Evolutionary conservation across 177 flowering plant species (phyloP), one percentile per base, ranked within the genome.

Genomic region (Vitis hybrid): DNA sequence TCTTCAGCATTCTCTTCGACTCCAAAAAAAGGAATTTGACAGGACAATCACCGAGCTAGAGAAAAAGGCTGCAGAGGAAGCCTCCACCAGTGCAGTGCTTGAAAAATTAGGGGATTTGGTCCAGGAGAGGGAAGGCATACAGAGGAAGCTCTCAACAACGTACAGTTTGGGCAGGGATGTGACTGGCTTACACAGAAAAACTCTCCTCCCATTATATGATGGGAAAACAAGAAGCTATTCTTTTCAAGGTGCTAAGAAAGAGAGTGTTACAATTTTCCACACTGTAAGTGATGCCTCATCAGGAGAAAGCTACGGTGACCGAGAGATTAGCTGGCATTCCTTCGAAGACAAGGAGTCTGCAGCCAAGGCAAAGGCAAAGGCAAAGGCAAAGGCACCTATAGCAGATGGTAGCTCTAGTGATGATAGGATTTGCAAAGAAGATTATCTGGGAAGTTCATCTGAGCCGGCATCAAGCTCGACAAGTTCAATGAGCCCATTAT

Each of bases 101-200:
- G 90, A 87, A 69, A 79, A 82, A 50, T 17, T 92, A 50, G 73
- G 88, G 11, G 76, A 78, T 69, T 33, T 88, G 57, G 83, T 91
- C 14, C 78, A 65, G 62, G 83, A 82, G 75, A 86, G 87, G 73
- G 81, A 89, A 73, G 83, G 82, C 71, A 75, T 91, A 2, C 78
- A 85, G 66, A 84, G 87, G 74, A 92, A 91, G 86, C 94, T 94
- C 65, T 90, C 90, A 19, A 87, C 97, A 19, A 83, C 91, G 3
- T 92, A 94, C 76, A 94, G 97, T 70, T 80, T 92, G 63, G 95
- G 95, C 22, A 76, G 92, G 74, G 98, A 94, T 66, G 52, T 19
- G 49, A 17, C 68, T 11, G 64, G 66, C 44, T 24, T 76, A 57
- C 59, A 67, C 5, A 67, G 91, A n/a, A 76, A 73, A 56, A 75